Percentiles rank a stretch among this genome's conserved stretches.
Conservation (phyloP, 2,329 filamentous ascomycete genomes). For the Talaromyces sp. region DNA sequence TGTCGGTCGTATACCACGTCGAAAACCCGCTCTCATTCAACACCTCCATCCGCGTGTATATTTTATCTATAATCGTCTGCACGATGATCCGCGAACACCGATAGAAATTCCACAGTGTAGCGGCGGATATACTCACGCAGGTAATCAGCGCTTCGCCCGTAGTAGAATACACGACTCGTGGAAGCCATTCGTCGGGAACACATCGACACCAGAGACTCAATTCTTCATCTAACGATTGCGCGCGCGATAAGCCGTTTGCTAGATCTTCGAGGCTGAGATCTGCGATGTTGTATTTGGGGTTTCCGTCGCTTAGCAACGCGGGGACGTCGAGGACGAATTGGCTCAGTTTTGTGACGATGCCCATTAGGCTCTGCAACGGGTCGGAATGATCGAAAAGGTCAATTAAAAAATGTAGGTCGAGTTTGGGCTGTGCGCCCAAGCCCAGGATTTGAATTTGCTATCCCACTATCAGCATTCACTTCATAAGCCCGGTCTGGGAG, state of each 20-base stretch:
- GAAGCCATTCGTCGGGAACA: constrained; percentile 36
- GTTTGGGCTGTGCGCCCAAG: constrained; percentile 33
- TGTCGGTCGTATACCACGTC: neutral
- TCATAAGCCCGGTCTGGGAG: neutral
- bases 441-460: constrained; percentile 39
- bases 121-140: constrained; percentile 32
- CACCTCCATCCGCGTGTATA: constrained; percentile 25
- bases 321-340: constrained; percentile 28
- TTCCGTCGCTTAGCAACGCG: neutral
- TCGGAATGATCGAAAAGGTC: constrained; percentile 30
- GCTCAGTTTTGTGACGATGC: constrained; percentile 32
- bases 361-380: constrained; percentile 34
- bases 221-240: constrained; percentile 31
- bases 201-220: constrained; percentile 33
- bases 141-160: constrained; percentile 34
- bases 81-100: constrained; percentile 37
- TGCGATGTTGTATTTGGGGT: neutral
- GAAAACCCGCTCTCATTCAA: neutral
- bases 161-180: constrained; percentile 32
- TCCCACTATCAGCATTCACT: neutral
- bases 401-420: constrained; percentile 32
- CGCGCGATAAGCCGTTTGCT: constrained; percentile 29
- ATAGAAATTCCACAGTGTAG: constrained; percentile 38
- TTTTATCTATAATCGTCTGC: constrained; percentile 31
- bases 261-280: constrained; percentile 14